Evolutionary conservation across 768 basidiomycete species (phyloP).

Genomic region (Lactifluus pinguis): DNA sequence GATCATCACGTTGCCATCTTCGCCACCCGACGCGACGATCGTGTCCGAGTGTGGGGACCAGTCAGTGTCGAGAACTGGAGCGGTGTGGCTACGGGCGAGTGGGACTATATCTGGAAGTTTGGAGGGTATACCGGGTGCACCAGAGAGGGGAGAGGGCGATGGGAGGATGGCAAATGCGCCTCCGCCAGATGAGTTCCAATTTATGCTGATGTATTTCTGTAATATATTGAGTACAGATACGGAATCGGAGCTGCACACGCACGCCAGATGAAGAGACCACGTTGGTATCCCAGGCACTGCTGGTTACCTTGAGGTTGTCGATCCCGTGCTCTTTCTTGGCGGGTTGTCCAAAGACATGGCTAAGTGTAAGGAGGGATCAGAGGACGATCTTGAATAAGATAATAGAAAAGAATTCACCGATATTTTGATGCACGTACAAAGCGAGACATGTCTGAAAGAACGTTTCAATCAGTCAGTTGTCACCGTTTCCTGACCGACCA

Average conservation of each 20-base stretch:
- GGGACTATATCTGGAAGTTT: constrained; percentile 92
- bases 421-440: constrained; percentile 85
- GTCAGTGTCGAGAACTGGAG: constrained; percentile 85
- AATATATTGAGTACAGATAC: not conserved
- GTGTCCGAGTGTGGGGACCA: constrained; percentile 94
- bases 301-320: constrained; percentile 80
- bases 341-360: constrained; percentile 87
- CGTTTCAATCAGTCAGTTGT: too few species aligned
- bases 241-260: constrained; percentile 25
- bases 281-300: constrained; percentile 95
- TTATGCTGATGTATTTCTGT: constrained; percentile 68
- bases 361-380: constrained; percentile 24
- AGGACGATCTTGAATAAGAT: constrained; percentile 2
- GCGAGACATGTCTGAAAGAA: constrained; percentile 51
- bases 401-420: constrained; percentile 39
- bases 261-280: constrained; percentile 79
- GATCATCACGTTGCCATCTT: constrained; percentile 89
- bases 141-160: constrained; percentile 60
- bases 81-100: constrained; percentile 79
- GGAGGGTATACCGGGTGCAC: constrained; percentile 47
- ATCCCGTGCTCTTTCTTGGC: constrained; percentile 76
- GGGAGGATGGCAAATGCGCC: constrained; percentile 95
- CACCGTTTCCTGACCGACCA: not conserved
- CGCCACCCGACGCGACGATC: constrained; percentile 84
- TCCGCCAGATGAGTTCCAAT: constrained; percentile 90